Base-by-base conservation (phyloP, 2,329 filamentous ascomycete genomes). In the Huntiella moniliformis region DNA sequence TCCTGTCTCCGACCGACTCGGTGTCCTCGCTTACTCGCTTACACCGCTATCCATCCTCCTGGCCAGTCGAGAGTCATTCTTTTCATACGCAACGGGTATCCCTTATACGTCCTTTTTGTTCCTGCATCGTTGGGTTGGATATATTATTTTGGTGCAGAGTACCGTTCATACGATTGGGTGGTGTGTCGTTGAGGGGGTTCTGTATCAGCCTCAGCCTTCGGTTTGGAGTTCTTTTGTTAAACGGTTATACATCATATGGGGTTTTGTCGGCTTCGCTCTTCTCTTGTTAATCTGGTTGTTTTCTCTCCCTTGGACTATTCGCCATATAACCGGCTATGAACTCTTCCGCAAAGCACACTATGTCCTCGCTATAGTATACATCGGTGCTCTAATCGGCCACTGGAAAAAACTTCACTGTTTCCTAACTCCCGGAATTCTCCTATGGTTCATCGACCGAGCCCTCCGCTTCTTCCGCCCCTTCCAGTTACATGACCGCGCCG, bases 81-180 rank as follows among this genome's bases (percentile, higher is more conserved):
- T 86, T 3, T 80, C 75, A 0, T 57, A 81, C 11, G 58, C 83
- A 42, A 86, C 80, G 0, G 81, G 82, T 1, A 65, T 86, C 0
- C 79, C 81, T 0, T 83, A 84, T 54, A 80, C 85, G 53, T 74
- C 71, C 54, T 84, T 86, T 67, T 78, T 81, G 59, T 86, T 86
- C 55, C 62, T 86, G 15, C 81, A 85, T 57, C 75, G 79, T 31
- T 86, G 81, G 81, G 63, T 78, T 0, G 81, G 82, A 4, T 79
- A 79, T 51, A 67, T 86, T 54, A 83, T 87, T 51, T 71, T 82
- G 45, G 56, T 73, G 0, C 81, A 86, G 56, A 70, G 73, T 2
- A 60, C 67, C 7, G 58, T 86, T 1, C 82, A 87, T 56, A 84
- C 80, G 1, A 67, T 86, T 18, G 70, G 67, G 45, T 86, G 81